These are phyloP conservation scores for Chlamydomonas sphaeroides DNA, from an alignment of 139 green algal genomes.

Conservation along the genomic window DNA sequence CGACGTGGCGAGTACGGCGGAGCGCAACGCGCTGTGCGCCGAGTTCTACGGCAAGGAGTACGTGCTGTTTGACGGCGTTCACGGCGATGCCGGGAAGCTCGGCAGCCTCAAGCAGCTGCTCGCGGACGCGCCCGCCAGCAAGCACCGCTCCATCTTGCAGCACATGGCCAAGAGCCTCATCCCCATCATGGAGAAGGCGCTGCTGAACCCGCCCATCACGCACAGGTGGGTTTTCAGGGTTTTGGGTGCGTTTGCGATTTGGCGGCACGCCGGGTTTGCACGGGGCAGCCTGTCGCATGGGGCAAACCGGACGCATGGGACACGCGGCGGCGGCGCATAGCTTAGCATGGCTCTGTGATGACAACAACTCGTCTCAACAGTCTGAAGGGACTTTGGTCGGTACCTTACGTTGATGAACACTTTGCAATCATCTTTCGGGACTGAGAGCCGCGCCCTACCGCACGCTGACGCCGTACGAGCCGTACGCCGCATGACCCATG, in stretches of 20 bases:
- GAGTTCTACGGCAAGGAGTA: conserved; percentile 88
- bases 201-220: conserved; percentile 81
- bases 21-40: conserved; percentile 76
- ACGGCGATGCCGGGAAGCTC: conserved; percentile 44
- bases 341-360: conserved; percentile 18
- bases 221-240: conserved; percentile 68
- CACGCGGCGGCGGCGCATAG: too few species aligned
- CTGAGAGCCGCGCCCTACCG: conserved; percentile 23
- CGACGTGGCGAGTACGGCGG: conserved; percentile 50
- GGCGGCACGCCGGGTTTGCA: too few species aligned
- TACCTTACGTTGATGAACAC: conserved; percentile 33
- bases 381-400: conserved; percentile 39
- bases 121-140: conserved; percentile 44
- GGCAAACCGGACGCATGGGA: too few species aligned
- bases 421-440: conserved; percentile 32
- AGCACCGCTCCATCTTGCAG: conserved; percentile 71
- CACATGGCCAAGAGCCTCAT: conserved; percentile 66
- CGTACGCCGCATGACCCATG: too few species aligned
- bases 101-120: conserved; percentile 69
- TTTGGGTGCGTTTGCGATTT: too few species aligned
- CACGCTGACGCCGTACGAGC: too few species aligned
- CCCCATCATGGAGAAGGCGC: conserved; percentile 88
- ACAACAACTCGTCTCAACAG: conserved; percentile 30
- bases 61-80: conserved; percentile 72
- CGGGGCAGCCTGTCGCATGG: too few species aligned